Evolutionary conservation across 345 rosid species (phyloP).

Genomic region (Lagerstroemia speciosa): DNA sequence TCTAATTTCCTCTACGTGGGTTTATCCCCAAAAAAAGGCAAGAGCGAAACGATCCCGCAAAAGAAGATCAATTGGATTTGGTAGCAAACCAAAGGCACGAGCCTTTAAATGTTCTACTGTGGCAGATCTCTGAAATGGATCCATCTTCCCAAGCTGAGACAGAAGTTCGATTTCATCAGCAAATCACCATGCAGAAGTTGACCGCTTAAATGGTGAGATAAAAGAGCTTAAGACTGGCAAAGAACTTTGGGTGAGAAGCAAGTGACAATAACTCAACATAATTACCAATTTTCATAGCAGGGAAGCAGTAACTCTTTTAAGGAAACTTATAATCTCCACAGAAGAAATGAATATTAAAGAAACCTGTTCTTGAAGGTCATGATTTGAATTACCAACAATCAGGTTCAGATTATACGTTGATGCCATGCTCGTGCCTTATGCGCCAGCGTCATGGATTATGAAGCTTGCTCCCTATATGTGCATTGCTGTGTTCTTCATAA

Average conservation of each 20-base stretch:
- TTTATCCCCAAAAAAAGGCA: not conserved
- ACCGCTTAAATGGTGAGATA: no score
- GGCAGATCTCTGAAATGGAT: slow-evolving; percentile 58
- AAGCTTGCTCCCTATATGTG: slow-evolving; percentile 58
- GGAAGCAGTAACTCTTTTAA: not conserved
- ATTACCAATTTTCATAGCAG: no score
- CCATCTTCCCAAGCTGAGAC: slow-evolving; percentile 77
- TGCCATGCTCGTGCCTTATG: slow-evolving; percentile 99
- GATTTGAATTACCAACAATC: slow-evolving; percentile 62
- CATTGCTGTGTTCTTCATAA: slow-evolving; percentile 16
- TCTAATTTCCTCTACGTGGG: no score
- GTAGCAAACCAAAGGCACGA: slow-evolving; percentile 17
- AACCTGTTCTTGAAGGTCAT: not conserved
- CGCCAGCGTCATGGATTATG: slow-evolving; percentile 93
- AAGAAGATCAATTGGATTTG: not conserved
- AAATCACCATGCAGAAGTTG: not conserved
- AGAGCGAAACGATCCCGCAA: not conserved
- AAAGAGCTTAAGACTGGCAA: no score
- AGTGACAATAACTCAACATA: no score
- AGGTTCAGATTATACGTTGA: slow-evolving; percentile 95
- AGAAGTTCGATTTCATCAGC: not conserved
- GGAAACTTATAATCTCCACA: not conserved
- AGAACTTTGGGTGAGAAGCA: no score
- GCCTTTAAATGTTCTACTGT: slow-evolving; percentile 73
- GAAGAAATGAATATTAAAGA: not conserved